These are phyloP conservation scores for Metschnikowia henanensis DNA, from an alignment of 805 yeast genomes.

Conservation along the genomic window DNA sequence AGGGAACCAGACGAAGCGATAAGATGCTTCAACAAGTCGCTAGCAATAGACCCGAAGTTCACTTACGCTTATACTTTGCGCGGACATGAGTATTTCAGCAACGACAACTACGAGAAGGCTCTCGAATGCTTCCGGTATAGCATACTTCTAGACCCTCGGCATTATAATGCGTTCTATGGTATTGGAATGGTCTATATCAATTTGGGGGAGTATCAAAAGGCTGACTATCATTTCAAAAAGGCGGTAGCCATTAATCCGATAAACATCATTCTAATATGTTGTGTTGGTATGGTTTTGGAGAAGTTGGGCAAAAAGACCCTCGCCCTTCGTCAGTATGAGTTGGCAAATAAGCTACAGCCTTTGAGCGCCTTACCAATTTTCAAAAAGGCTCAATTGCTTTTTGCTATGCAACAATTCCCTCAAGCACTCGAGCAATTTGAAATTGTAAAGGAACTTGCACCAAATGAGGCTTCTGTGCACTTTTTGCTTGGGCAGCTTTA, in stretches of 20 bases:
- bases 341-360: slow-evolving; percentile 85
- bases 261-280: slow-evolving; percentile 85
- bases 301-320: slow-evolving; percentile 63
- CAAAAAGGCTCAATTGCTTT: slow-evolving; percentile 81
- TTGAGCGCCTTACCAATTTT: slow-evolving; percentile 81
- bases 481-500: slow-evolving; percentile 85
- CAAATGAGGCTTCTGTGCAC: slow-evolving; percentile 94
- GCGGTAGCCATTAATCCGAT: slow-evolving; percentile 90
- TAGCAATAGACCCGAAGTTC: slow-evolving; percentile 62
- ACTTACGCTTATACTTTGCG: slow-evolving; percentile 90
- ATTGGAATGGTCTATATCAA: slow-evolving; percentile 91
- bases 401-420: slow-evolving; percentile 66
- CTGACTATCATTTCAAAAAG: slow-evolving; percentile 82
- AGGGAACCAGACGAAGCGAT: slow-evolving; percentile 90
- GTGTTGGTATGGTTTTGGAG: slow-evolving; percentile 92
- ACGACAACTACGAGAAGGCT: slow-evolving; percentile 90
- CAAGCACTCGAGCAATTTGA: slow-evolving; percentile 77
- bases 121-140: slow-evolving; percentile 80
- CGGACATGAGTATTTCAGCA: slow-evolving; percentile 89
- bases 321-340: slow-evolving; percentile 78
- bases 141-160: slow-evolving; percentile 71
- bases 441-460: slow-evolving; percentile 70
- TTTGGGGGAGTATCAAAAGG: slow-evolving; percentile 78
- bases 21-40: slow-evolving; percentile 79
- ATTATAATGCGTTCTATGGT: slow-evolving; percentile 94